phyloP scores from a whole-genome alignment of 208 protist genomes.

The Lotmaria passim region DNA sequence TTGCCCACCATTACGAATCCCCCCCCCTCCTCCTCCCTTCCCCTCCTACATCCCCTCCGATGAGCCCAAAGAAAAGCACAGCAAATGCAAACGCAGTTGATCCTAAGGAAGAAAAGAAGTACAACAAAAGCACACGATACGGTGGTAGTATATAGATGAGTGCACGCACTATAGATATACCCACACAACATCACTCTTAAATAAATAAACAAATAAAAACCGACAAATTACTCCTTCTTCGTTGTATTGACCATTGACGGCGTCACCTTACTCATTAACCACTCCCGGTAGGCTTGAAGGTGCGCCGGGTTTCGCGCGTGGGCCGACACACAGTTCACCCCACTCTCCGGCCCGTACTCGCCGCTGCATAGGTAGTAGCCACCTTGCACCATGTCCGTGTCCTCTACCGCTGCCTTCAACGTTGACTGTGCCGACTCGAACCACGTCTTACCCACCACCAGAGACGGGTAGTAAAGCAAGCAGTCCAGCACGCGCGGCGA shows the following conservation, averaged over 20 bases:
- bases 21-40: too few relatives aligned
- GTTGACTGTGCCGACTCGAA: slow-evolving; percentile 77
- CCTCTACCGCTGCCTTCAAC: slow-evolving; percentile 61
- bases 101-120: background rate
- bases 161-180: too few relatives aligned
- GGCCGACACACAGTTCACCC: slow-evolving; percentile 66
- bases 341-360: slow-evolving; percentile 69
- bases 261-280: slow-evolving; percentile 50
- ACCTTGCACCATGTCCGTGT: slow-evolving; percentile 58
- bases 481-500: slow-evolving; percentile 69
- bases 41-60: too few relatives aligned
- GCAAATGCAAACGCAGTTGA: background rate
- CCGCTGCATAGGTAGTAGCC: slow-evolving; percentile 85
- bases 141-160: too few relatives aligned
- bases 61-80: too few relatives aligned
- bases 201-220: slow-evolving; percentile 6
- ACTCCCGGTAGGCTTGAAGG: slow-evolving; percentile 52
- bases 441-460: slow-evolving; percentile 85
- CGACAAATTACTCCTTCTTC: slow-evolving; percentile 13
- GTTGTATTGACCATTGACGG: slow-evolving; percentile 9
- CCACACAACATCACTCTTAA: background rate
- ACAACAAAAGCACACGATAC: slow-evolving; percentile 4
- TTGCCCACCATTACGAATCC: too few relatives aligned
- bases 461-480: slow-evolving; percentile 81
- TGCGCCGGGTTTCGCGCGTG: slow-evolving; percentile 45